Conservation (phyloP, 305 asterid species). For the Fraxinus ornus region DNA sequence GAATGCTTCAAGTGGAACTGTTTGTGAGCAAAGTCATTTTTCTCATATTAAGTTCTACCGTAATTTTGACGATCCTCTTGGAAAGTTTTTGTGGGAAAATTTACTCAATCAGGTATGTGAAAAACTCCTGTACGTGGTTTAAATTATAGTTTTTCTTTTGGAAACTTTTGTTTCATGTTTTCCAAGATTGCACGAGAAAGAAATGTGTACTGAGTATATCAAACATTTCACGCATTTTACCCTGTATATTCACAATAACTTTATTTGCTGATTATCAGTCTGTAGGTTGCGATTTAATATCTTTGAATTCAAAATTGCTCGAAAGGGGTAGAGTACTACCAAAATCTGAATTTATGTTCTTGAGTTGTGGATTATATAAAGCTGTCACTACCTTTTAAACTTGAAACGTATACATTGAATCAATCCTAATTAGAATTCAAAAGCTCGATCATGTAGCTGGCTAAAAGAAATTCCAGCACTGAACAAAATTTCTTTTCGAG, state of each 20-base stretch:
- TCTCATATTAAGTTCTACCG: conserved; percentile 89
- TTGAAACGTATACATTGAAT: not conserved
- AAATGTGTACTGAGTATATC: not conserved
- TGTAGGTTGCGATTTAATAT: not conserved
- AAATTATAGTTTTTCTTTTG: not conserved
- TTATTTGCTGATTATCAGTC: not conserved
- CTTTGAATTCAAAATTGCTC: not conserved
- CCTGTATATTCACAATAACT: not conserved
- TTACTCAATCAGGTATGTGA: conserved; percentile 75
- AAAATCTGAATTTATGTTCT: conserved; percentile 2
- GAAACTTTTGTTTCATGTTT: conserved; percentile 8
- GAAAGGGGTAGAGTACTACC: conserved; percentile 7
- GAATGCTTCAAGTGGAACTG: conserved; percentile 66
- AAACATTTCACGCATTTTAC: not conserved
- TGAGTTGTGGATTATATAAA: not conserved
- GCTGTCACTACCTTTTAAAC: not conserved
- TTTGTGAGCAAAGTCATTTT: conserved; percentile 83
- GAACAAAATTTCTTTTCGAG: not conserved
- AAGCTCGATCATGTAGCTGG: not conserved
- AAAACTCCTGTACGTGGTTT: conserved; percentile 25
- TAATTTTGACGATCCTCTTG: conserved; percentile 92
- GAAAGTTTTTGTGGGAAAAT: conserved; percentile 73
- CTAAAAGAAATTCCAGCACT: not conserved
- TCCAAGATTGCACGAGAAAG: conserved; percentile 12
- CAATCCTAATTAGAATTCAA: not conserved